Percentiles rank a stretch among this genome's conserved stretches.
Conservation (phyloP, 2,329 filamentous ascomycete genomes). For the Exophiala xenobiotica region DNA sequence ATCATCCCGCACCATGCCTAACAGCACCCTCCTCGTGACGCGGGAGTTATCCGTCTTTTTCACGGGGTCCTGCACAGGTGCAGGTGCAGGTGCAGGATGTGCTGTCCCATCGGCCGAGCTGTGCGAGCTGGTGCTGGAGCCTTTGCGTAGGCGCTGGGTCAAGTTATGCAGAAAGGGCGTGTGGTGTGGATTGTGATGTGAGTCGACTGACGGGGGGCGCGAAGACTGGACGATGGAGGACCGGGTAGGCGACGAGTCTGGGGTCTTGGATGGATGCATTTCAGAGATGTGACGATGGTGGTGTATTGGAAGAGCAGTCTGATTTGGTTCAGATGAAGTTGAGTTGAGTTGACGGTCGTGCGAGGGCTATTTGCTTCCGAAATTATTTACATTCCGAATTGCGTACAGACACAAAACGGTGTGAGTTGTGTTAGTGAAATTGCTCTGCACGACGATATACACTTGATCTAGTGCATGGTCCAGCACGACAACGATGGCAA, state of each 20-base stretch:
- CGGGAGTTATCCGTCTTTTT: constrained; percentile 24
- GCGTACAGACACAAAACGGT: too few relatives aligned
- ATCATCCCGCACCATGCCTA: constrained; percentile 27
- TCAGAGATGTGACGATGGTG: neutral
- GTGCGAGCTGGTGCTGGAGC: constrained; percentile 27
- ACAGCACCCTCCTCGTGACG: constrained; percentile 23
- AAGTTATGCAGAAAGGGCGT: constrained; percentile 27
- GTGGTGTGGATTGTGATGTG: constrained; percentile 6
- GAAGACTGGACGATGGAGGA: constrained; percentile 7
- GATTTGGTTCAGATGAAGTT: neutral
- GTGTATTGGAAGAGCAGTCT: neutral
- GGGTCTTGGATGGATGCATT: constrained; percentile 8
- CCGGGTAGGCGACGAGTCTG: constrained; percentile 5
- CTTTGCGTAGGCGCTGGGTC: constrained; percentile 27
- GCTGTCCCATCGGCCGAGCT: neutral
- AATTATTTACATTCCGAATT: too few relatives aligned
- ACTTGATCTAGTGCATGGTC: too few relatives aligned
- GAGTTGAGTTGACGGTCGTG: too few relatives aligned
- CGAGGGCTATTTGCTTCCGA: too few relatives aligned
- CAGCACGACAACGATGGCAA: too few relatives aligned
- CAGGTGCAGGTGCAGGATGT: neutral
- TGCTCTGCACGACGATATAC: too few relatives aligned
- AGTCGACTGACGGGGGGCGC: constrained; percentile 16
- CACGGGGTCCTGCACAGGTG: constrained; percentile 5
- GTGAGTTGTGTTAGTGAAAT: too few relatives aligned